phyloP scores from a whole-genome alignment of 805 yeast species.

The Candida bentonensis region DNA sequence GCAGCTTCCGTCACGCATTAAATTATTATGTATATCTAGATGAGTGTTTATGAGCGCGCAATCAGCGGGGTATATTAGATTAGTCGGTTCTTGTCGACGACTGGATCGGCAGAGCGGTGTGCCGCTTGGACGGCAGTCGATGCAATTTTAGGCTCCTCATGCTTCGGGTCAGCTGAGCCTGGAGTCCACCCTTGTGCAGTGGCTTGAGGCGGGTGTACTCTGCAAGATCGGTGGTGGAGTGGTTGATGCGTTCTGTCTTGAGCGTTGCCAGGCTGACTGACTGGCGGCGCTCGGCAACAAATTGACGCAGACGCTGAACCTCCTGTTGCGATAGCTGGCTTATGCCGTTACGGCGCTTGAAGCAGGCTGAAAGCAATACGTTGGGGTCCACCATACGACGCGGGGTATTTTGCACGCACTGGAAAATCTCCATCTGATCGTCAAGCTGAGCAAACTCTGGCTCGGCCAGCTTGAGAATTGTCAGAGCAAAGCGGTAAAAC shows the following conservation, averaged over 20 bases:
- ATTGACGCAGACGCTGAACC: slow-evolving; percentile 60
- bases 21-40: too few relatives aligned
- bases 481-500: slow-evolving; percentile 66
- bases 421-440: slow-evolving; percentile 56
- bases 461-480: slow-evolving; percentile 64
- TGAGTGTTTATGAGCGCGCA: background rate
- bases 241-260: background rate
- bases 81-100: background rate
- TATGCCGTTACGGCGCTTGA: slow-evolving; percentile 55
- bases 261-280: background rate
- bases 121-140: background rate
- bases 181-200: slow-evolving; percentile 2
- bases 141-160: slow-evolving; percentile 7
- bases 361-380: slow-evolving; percentile 56
- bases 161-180: slow-evolving; percentile 4
- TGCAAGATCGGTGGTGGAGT: slow-evolving; percentile 6
- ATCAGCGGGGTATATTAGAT: background rate
- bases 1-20: background rate
- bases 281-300: slow-evolving; percentile 40
- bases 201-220: slow-evolving; percentile 7
- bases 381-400: slow-evolving; percentile 39
- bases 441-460: slow-evolving; percentile 36
- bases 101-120: too few relatives aligned
- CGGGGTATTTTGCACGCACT: slow-evolving; percentile 74
- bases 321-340: slow-evolving; percentile 75